Percentiles rank a stretch among this genome's conserved stretches.
phyloP scores from a whole-genome alignment of 1,284 basidiomycete species.

The Fomitopsis palustris region DNA sequence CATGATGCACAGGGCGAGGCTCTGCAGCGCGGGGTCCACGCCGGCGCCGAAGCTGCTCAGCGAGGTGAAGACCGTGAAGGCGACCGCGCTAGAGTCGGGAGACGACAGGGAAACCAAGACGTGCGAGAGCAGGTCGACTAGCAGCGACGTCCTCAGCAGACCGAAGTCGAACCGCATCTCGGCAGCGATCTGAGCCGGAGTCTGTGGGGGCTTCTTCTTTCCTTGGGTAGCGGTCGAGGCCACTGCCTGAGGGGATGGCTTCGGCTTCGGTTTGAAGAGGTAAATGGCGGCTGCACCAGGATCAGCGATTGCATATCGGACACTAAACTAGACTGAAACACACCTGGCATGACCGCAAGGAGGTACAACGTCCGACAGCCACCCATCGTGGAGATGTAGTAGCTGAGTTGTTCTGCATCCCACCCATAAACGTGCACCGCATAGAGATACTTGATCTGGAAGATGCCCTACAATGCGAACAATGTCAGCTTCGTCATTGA shows the following conservation, averaged over 20 bases:
- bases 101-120: slow-evolving; percentile 52
- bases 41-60: slow-evolving; percentile 61
- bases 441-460: slow-evolving; percentile 61
- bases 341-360: slow-evolving; percentile 54
- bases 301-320: not conserved
- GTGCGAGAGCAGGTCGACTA: slow-evolving; percentile 66
- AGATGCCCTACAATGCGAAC: slow-evolving; percentile 39
- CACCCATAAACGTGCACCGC: slow-evolving; percentile 54
- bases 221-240: slow-evolving; percentile 11
- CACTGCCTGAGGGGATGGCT: slow-evolving; percentile 13
- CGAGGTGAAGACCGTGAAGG: slow-evolving; percentile 55
- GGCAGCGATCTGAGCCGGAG: slow-evolving; percentile 46
- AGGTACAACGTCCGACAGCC: slow-evolving; percentile 48
- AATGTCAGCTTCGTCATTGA: not conserved
- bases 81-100: slow-evolving; percentile 21
- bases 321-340: slow-evolving; percentile 19
- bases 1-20: slow-evolving; percentile 64
- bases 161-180: slow-evolving; percentile 71
- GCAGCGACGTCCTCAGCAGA: slow-evolving; percentile 55
- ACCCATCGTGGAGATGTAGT: slow-evolving; percentile 57
- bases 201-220: slow-evolving; percentile 37
- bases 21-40: slow-evolving; percentile 61
- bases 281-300: slow-evolving; percentile 37
- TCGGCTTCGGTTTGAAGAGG: slow-evolving; percentile 42
- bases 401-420: slow-evolving; percentile 59